Evolutionary conservation across 192 early-diverging fungal species (phyloP).

Genomic region (Umbelopsis sp.): DNA sequence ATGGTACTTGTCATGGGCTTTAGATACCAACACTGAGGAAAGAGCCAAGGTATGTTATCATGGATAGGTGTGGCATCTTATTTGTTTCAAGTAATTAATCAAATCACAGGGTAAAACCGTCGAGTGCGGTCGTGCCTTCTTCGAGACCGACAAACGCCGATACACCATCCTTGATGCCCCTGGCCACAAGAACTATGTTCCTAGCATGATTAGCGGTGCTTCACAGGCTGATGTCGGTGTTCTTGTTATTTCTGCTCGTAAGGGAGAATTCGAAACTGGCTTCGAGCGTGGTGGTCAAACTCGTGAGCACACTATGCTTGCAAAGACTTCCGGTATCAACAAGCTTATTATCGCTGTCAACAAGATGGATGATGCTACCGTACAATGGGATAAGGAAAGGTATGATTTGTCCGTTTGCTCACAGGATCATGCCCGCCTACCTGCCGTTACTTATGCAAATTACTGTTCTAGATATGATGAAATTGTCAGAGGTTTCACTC

Average conservation of each 20-base stretch:
- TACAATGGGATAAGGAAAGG: constrained; percentile 87
- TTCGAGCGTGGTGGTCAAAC: constrained; percentile 99
- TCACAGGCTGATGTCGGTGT: constrained; percentile 97
- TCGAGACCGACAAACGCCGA: constrained; percentile 92
- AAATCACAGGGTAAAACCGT: constrained; percentile 86
- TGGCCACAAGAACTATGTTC: constrained; percentile 98
- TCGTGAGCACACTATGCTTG: constrained; percentile 95
- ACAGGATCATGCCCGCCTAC: not conserved
- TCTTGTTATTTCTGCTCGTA: constrained; percentile 94
- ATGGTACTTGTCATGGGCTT: constrained; percentile 98
- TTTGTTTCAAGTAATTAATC: not conserved
- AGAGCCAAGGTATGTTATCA: constrained; percentile 74
- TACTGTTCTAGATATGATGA: constrained; percentile 78
- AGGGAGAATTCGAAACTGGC: constrained; percentile 99
- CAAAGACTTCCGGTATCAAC: constrained; percentile 96
- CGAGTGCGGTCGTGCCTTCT: constrained; percentile 97
- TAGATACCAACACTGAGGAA: constrained; percentile 97
- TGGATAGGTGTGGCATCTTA: not conserved
- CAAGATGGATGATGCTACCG: constrained; percentile 99
- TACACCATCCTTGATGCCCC: constrained; percentile 99
- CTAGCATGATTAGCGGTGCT: constrained; percentile 96
- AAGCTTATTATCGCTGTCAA: constrained; percentile 93
- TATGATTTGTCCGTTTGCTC: constrained; percentile 15
- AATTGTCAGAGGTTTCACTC: constrained; percentile 77
- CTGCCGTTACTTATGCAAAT: constrained; percentile 14